A percentile compares a stretch with the other conserved stretches of the same genome.
phyloP scores from a whole-genome alignment of 257 asterid species.

The Eucommia ulmoides region DNA sequence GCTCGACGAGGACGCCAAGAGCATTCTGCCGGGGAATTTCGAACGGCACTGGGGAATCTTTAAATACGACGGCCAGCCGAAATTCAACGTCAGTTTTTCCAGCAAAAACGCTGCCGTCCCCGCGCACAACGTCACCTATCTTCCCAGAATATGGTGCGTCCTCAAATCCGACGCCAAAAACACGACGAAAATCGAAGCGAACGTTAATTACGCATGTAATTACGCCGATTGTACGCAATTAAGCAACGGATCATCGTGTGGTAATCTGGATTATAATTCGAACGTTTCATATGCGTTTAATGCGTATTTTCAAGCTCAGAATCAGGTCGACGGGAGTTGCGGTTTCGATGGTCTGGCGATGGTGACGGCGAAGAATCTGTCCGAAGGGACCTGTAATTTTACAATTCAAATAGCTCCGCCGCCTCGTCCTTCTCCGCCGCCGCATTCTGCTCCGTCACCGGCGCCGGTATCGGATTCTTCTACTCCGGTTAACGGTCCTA shows the following conservation, averaged over 20 bases:
- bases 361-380: conserved; percentile 25
- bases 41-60: conserved; percentile 43
- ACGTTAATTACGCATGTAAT: conserved; percentile 27
- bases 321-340: conserved; percentile 26
- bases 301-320: conserved; percentile 24
- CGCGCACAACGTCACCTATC: conserved; percentile 24
- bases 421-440: too few relatives aligned
- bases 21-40: conserved; percentile 26
- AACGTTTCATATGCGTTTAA: conserved; percentile 34
- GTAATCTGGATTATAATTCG: conserved; percentile 22
- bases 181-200: conserved; percentile 24
- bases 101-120: conserved; percentile 5
- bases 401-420: conserved; percentile 22
- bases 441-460: too few relatives aligned
- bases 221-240: conserved; percentile 30
- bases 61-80: conserved; percentile 32
- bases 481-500: too few relatives aligned
- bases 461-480: too few relatives aligned
- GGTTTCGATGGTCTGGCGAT: conserved; percentile 28
- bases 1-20: conserved; percentile 29
- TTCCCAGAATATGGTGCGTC: conserved; percentile 25
- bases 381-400: conserved; percentile 30
- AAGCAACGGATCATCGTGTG: conserved; percentile 34
- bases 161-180: conserved; percentile 22
- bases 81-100: conserved; percentile 27